Evolutionary conservation across 306 rosid species (phyloP), one percentile per base, ranked within the genome.

Genomic region (Lathyrus oleraceus): DNA sequence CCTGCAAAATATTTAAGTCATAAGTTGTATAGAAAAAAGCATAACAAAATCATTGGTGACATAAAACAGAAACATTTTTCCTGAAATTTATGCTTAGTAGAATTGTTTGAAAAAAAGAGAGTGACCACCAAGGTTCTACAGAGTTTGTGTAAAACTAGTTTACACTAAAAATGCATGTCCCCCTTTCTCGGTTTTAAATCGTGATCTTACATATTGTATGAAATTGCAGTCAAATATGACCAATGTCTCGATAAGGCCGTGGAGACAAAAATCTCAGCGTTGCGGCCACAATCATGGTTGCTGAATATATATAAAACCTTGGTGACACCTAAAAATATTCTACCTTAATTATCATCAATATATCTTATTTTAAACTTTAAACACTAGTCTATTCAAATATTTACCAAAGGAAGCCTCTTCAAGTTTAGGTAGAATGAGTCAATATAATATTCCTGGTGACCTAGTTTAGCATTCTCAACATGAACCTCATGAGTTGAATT

Each of bases 371-470:
- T 4, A 35, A 64, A 56, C 28, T 62, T 61, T 16, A 52, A 57
- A 74, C 42, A 40, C 45, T 54, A 51, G 13, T 17, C 27, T 17
- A 64, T 59, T 79, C 12, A 64, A 65, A 61, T 77, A 57, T 77
- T 77, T 91, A 95, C 97, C 91, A 95, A 76, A 67, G 99, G 99
- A 76, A 95, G 97, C 77, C 85, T 95, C 95, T 91, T 95, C 73
- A 95, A 72, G 48, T 91, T 86, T 45, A 95, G 86, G 70, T 87
- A 91, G 76, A 95, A 95, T 0, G 99, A 91, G 90, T 95, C 99
- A 12, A 95, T 85, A 78, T 91, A 95, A 82, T 89, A 95, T 59
- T 82, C 82, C 64, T 85, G 79, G 40, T 67, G 77, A 16, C 96
- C 99, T 12, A 95, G 90, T 78, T n/a, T 69, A 60, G 80, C 92